Evolutionary conservation across 805 yeast genomes (phyloP).

Genomic region (Pichia scutulata): DNA sequence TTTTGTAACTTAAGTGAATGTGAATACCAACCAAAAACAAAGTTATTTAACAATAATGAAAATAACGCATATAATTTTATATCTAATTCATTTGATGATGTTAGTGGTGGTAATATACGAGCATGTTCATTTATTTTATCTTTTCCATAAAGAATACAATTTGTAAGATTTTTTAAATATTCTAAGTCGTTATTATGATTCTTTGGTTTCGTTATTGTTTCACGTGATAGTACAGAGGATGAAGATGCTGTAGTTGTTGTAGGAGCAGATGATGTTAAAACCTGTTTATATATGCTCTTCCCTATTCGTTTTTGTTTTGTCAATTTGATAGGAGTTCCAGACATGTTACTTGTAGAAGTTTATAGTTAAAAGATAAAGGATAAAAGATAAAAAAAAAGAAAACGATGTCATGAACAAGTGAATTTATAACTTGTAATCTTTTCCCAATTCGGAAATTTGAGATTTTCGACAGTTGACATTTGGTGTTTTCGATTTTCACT

Average conservation of each 20-base stretch:
- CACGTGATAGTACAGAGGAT: background rate
- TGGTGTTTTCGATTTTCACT: background rate
- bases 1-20: slow-evolving; percentile 28
- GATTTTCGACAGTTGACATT: background rate
- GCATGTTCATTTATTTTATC: background rate
- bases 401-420: background rate
- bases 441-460: background rate
- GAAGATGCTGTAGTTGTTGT: background rate
- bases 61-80: slow-evolving; percentile 38
- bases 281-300: background rate
- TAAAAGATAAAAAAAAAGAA: too few relatives aligned
- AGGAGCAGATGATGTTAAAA: background rate
- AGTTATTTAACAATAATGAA: slow-evolving; percentile 39
- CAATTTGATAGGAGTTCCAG: background rate
- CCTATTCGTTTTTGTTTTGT: background rate
- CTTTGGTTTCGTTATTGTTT: background rate
- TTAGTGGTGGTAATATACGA: slow-evolving; percentile 1
- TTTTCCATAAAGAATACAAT: slow-evolving; percentile 4
- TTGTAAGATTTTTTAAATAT: background rate
- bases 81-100: slow-evolving; percentile 33
- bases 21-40: slow-evolving; percentile 40
- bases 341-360: background rate
- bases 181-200: background rate
- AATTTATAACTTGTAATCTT: background rate
- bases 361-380: too few relatives aligned